A percentile compares a stretch with the other conserved stretches of the same genome.
Conservation (phyloP, 495 filamentous ascomycete genomes). For the Thermochaetoides thermophila region DNA sequence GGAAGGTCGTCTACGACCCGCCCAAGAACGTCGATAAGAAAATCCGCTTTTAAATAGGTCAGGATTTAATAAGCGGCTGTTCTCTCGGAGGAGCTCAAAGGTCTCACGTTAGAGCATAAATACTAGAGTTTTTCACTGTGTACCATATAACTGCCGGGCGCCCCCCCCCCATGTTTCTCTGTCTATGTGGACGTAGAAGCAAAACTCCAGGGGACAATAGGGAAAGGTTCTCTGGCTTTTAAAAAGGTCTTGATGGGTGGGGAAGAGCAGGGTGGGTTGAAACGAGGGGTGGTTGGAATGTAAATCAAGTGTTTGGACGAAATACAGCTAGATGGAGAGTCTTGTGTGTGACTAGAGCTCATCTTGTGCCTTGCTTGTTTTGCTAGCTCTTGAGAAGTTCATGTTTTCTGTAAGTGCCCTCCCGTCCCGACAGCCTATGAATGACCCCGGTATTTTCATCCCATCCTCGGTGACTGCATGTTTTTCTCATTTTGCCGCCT, state of each 20-base stretch:
- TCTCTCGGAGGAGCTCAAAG: no score
- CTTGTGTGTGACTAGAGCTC: no score
- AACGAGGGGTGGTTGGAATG: conserved; percentile 17
- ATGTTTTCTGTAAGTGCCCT: no score
- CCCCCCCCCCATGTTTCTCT: conserved; percentile 23
- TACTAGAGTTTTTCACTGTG: conserved; percentile 25
- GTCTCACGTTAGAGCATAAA: no score
- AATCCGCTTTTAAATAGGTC: no score
- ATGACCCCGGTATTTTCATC: no score
- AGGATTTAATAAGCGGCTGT: no score
- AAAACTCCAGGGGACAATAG: conserved; percentile 17
- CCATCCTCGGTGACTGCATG: no score
- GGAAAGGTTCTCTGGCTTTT: conserved; percentile 3
- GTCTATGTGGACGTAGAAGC: conserved; percentile 19
- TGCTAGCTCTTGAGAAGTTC: conserved; percentile 2
- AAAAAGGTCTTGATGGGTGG: no score
- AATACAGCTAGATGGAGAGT: conserved; percentile 24
- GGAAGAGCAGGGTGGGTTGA: conserved; percentile 6
- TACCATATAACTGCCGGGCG: conserved; percentile 30
- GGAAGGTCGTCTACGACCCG: conserved; percentile 80
- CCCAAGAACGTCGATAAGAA: conserved; percentile 35
- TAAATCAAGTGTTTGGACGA: conserved; percentile 24
- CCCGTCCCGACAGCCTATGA: no score
- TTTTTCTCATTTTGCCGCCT: no score
- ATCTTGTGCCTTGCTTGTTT: no score